Conservation (phyloP, 1,284 basidiomycete species). For the Apiotrichum domesticum region DNA sequence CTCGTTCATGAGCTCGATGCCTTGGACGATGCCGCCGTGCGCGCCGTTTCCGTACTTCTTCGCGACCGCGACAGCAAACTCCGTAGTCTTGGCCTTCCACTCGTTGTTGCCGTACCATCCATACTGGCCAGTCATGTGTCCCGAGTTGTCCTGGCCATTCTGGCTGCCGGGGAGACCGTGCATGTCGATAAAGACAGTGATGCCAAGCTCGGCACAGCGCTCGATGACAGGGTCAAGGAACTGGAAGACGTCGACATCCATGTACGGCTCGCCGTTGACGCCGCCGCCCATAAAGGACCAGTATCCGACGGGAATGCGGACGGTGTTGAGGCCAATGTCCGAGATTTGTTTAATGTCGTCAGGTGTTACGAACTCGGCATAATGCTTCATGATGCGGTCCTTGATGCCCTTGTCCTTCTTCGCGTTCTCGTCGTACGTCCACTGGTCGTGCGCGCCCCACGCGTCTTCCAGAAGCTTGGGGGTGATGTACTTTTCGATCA, state of each 20-base stretch:
- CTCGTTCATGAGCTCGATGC: constrained; percentile 25
- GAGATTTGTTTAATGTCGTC: constrained; percentile 59
- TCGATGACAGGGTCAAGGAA: constrained; percentile 57
- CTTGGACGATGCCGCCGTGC: constrained; percentile 38
- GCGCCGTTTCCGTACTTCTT: constrained; percentile 38
- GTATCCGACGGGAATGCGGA: constrained; percentile 45
- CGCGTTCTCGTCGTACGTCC: constrained; percentile 36
- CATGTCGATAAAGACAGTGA: constrained; percentile 62
- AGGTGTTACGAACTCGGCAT: constrained; percentile 51
- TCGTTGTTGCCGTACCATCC: constrained; percentile 62
- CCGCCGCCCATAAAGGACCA: neutral
- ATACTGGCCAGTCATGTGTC: constrained; percentile 57
- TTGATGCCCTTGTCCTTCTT: constrained; percentile 25
- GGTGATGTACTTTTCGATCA: constrained; percentile 46
- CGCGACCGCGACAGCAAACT: neutral
- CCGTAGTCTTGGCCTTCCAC: neutral
- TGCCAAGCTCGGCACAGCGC: constrained; percentile 68
- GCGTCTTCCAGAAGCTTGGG: constrained; percentile 42
- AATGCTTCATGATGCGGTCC: constrained; percentile 34
- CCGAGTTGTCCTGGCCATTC: constrained; percentile 74
- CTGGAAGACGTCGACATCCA: constrained; percentile 30
- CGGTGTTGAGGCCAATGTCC: constrained; percentile 37
- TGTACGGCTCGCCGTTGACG: constrained; percentile 57
- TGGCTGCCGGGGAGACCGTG: constrained; percentile 80
- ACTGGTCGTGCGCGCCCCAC: constrained; percentile 41